phyloP scores from a whole-genome alignment of 208 protist species.

The Wallacemonas sp. region DNA sequence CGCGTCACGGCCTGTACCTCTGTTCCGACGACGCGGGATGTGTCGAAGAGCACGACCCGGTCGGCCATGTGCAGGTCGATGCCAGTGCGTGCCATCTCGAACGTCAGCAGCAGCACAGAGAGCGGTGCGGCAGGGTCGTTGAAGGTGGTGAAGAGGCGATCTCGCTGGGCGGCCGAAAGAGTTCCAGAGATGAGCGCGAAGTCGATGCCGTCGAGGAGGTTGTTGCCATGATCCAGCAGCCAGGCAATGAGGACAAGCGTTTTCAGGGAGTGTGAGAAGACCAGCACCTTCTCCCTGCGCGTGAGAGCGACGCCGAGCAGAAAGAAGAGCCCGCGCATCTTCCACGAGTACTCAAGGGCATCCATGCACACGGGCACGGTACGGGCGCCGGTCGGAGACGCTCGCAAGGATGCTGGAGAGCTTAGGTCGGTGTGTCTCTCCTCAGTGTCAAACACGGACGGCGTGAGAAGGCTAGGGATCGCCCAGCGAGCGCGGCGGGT shows the following conservation, averaged over 20 bases:
- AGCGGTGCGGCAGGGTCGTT: slow-evolving; percentile 10
- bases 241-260: slow-evolving; percentile 15
- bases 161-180: not conserved
- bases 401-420: not conserved
- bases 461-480: slow-evolving; percentile 12
- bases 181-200: slow-evolving; percentile 12
- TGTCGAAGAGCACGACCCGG: slow-evolving; percentile 14
- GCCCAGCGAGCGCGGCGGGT: slow-evolving; percentile 9
- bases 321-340: slow-evolving; percentile 12
- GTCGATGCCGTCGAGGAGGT: slow-evolving; percentile 12
- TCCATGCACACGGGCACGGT: slow-evolving; percentile 5
- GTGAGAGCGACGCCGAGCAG: slow-evolving; percentile 1
- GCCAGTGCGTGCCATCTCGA: not conserved
- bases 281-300: slow-evolving; percentile 11
- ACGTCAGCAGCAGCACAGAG: slow-evolving; percentile 11
- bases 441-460: slow-evolving; percentile 13
- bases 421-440: not conserved
- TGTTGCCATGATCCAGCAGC: not conserved
- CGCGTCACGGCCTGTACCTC: slow-evolving; percentile 8
- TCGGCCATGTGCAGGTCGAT: slow-evolving; percentile 8
- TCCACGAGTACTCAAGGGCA: slow-evolving; percentile 12
- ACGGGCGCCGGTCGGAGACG: not conserved
- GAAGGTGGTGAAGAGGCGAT: slow-evolving; percentile 3
- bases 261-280: slow-evolving; percentile 19
- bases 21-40: not conserved